Conservation (phyloP, 371 early-diverging fungal species). For the Mucor plumbeus region DNA sequence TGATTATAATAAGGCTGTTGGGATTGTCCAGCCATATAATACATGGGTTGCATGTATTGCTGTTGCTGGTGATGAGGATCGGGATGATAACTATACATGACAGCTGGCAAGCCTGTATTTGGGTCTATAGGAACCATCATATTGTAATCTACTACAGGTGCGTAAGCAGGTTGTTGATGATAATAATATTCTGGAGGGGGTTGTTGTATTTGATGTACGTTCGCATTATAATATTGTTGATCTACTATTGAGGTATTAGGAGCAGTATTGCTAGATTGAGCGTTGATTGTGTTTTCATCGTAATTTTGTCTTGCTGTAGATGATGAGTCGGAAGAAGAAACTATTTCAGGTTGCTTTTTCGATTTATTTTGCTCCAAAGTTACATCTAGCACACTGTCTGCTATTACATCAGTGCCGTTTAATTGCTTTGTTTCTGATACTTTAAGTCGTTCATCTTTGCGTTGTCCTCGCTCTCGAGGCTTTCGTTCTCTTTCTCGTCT, state of each 20-base stretch:
- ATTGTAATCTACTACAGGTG: constrained; percentile 14
- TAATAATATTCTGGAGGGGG: constrained; percentile 19
- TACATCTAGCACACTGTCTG: neutral
- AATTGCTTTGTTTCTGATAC: neutral
- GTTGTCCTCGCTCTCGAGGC: constrained; percentile 3
- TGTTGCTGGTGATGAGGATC: constrained; percentile 11
- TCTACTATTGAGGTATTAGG: neutral
- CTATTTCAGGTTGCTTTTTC: neutral
- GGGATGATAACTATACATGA: constrained; percentile 19
- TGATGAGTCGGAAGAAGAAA: neutral
- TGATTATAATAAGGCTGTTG: constrained; percentile 22
- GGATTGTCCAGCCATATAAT: constrained; percentile 19
- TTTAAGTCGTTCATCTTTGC: neutral
- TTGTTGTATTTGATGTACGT: constrained; percentile 1
- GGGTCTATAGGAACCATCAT: constrained; percentile 29
- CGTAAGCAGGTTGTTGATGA: constrained; percentile 10
- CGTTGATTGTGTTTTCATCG: too few relatives aligned
- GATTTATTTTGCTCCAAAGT: neutral
- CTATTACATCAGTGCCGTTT: neutral
- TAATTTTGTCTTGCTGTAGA: neutral
- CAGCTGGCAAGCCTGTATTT: constrained; percentile 18
- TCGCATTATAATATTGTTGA: neutral
- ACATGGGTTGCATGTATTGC: constrained; percentile 27
- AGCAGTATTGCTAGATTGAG: neutral
- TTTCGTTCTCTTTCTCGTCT: constrained; percentile 13